Base-by-base conservation (phyloP, 2,329 filamentous ascomycete genomes). In the Tolypocladium sp. region DNA sequence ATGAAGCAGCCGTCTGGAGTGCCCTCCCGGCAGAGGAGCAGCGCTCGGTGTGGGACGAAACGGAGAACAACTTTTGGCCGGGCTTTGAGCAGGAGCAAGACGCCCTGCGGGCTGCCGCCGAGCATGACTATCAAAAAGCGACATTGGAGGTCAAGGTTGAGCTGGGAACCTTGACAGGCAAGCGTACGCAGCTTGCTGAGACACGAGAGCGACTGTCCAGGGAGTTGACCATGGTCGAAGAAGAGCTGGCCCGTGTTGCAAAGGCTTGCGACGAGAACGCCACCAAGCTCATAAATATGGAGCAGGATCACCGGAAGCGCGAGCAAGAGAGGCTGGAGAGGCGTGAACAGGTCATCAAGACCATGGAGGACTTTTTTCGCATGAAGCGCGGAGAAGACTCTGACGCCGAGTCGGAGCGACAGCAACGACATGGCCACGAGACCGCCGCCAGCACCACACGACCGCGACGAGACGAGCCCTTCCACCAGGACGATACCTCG, bases 141-240 rank as follows among this genome's bases (percentile, higher is more conserved):
- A 61, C 66, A 20, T 65, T 65, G 9, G 67, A 68, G 33, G 60
- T 67, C 46, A 69, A 67, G 25, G 62, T 69, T 20, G 67, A 73
- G 38, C 63, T 73, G 5, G 67, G 65, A 55, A 66, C 62, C 10
- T 59, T 74, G 12, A 68, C 64, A 12, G 68, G 67, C 20, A 67
- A 66, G 53, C 67, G 68, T 22, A 63, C 62, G 17, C 60, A 70
- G 54, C 63, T 74, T 6, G 63, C 58, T 27, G 67, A 72, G 60
- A 63, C 65, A 13, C 68, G 69, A 44, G 62, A 60, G 10, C 66
- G 68, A 4, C 59, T 74, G n/a, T 64, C 65, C 1, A 65, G 62
- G 35, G 69, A 74, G 58, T 66, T 74, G 49, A 67, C 67, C 37
- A 64, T 69, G 49, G 65, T 71, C n/a, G 78, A 77, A 68, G 69